Conservation (phyloP, 1,139 yeast genomes). For the Saccharomyces hybrid region DNA sequence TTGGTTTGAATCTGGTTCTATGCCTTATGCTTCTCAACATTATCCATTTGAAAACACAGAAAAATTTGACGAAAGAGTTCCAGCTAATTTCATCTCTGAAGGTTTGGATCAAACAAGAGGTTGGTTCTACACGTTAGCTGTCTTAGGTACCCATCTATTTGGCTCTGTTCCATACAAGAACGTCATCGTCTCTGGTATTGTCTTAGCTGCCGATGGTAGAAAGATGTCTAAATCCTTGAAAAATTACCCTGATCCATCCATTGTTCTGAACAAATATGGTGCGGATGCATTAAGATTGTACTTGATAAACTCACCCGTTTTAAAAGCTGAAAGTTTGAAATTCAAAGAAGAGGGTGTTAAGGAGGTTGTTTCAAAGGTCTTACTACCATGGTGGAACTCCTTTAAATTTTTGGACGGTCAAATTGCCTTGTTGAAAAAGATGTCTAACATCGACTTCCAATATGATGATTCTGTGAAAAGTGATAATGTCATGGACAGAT, state of each 20-base stretch:
- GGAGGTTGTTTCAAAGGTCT: conserved; percentile 91
- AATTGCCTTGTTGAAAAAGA: conserved; percentile 74
- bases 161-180: conserved; percentile 89
- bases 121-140: conserved; percentile 97
- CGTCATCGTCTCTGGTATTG: conserved; percentile 94
- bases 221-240: conserved; percentile 98
- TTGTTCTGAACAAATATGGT: conserved; percentile 80
- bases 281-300: conserved; percentile 96
- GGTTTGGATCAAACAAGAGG: conserved; percentile 99
- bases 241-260: conserved; percentile 92
- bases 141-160: conserved; percentile 90
- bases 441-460: conserved; percentile 59
- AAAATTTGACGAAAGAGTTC: conserved; percentile 64
- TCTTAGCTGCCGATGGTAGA: conserved; percentile 95
- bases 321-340: conserved; percentile 91
- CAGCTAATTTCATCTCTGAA: conserved; percentile 96
- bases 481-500: conserved; percentile 90
- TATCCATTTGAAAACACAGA: conserved; percentile 88
- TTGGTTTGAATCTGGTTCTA: conserved; percentile 99
- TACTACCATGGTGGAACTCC: conserved; percentile 98
- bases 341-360: conserved; percentile 98
- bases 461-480: conserved; percentile 60
- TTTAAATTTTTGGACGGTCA: conserved; percentile 95
- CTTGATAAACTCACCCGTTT: conserved; percentile 92
- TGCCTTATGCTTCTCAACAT: conserved; percentile 97